These are phyloP conservation scores for Dryadomyces quercus-mongolicae DNA, from an alignment of 2,329 filamentous ascomycete genomes.

Conservation along the genomic window DNA sequence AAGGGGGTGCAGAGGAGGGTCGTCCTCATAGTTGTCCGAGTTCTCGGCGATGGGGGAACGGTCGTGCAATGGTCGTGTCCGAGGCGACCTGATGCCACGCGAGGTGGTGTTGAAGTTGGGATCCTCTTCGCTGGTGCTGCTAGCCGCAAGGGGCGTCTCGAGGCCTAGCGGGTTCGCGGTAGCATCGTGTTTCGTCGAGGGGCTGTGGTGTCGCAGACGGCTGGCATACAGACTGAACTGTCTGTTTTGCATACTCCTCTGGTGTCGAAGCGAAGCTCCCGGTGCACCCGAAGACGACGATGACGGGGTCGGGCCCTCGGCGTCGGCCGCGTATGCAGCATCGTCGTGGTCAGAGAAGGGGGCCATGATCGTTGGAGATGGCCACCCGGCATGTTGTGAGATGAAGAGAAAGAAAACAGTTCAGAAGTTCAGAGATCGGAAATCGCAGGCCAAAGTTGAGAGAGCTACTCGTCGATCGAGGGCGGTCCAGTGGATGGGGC, in stretches of 20 bases:
- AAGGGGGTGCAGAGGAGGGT: background rate
- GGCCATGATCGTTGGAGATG: constrained; percentile 5
- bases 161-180: constrained; percentile 10
- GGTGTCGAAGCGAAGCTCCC: constrained; percentile 5
- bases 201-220: constrained; percentile 14
- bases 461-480: background rate
- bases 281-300: constrained; percentile 2
- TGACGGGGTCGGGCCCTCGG: constrained; percentile 8
- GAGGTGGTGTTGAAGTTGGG: background rate
- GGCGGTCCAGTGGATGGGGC: background rate
- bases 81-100: background rate
- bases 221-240: constrained; percentile 15
- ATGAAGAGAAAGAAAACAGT: background rate
- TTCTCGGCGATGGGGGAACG: background rate
- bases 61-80: background rate
- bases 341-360: constrained; percentile 13
- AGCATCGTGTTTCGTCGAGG: constrained; percentile 19
- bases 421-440: no score
- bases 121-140: constrained; percentile 4
- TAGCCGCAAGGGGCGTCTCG: constrained; percentile 3
- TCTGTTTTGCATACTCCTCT: constrained; percentile 13
- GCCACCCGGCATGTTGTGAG: background rate
- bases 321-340: constrained; percentile 14
- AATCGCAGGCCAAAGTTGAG: no score
- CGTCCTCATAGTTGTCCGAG: constrained; percentile 2